phyloP scores from a whole-genome alignment of 208 protist genomes.

The Polymyxa betae region DNA sequence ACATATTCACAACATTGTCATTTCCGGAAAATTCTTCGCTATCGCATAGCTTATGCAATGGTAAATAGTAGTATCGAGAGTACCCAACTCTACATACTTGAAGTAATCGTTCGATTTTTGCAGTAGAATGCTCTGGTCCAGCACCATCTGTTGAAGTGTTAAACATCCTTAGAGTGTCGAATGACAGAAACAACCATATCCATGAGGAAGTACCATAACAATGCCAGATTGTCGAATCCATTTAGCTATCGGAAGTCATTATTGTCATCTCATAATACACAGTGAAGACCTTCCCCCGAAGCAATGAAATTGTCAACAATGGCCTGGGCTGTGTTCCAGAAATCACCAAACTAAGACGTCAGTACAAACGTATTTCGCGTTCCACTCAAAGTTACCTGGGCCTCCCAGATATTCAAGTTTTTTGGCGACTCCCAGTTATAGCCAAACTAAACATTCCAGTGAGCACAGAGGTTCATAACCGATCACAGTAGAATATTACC shows the following conservation, averaged over 20 bases:
- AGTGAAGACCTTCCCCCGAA: neutral
- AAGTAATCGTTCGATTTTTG: conserved; percentile 44
- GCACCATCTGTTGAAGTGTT: conserved; percentile 3
- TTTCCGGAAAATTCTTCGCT: neutral
- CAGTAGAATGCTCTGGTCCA: conserved; percentile 52
- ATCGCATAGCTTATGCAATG: conserved; percentile 8
- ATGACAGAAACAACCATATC: neutral
- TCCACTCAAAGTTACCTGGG: neutral
- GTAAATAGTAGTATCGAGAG: neutral
- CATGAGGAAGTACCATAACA: conserved; percentile 39
- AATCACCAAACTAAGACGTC: conserved; percentile 89
- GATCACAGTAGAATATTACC: conserved; percentile 63
- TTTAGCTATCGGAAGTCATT: conserved; percentile 66
- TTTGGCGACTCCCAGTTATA: conserved; percentile 17
- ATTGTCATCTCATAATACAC: neutral
- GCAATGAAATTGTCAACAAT: conserved; percentile 49
- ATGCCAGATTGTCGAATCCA: conserved; percentile 54
- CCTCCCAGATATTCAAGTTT: conserved; percentile 54
- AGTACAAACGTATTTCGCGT: neutral
- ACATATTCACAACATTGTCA: conserved; percentile 20
- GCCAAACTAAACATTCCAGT: neutral
- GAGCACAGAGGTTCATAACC: neutral
- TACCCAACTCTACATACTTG: neutral
- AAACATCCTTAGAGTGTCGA: too few relatives aligned
- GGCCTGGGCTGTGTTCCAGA: conserved; percentile 88